Conservation (phyloP, 2,329 filamentous ascomycete species). For the Ustulina deusta region DNA sequence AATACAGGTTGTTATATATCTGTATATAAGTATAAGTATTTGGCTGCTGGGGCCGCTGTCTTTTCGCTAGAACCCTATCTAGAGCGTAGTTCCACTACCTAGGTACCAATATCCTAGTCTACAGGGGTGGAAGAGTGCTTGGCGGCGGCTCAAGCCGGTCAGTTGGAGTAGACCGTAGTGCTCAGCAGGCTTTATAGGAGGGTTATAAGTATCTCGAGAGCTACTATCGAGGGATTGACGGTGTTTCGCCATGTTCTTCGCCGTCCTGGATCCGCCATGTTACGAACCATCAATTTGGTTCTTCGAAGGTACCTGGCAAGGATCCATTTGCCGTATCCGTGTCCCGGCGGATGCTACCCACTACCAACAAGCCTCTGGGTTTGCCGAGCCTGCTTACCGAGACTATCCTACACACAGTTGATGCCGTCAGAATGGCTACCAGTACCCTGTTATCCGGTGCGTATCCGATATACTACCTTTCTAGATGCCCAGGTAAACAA, state of each 20-base stretch:
- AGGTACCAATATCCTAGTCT: too few relatives aligned
- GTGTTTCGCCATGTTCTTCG: neutral
- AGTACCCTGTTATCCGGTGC: neutral
- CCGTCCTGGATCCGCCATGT: neutral
- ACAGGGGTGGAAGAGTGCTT: too few relatives aligned
- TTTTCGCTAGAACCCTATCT: too few relatives aligned
- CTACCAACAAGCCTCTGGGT: slow-evolving; percentile 3
- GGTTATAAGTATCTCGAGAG: neutral
- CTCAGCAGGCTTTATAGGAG: too few relatives aligned
- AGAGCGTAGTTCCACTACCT: too few relatives aligned
- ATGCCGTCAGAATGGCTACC: neutral
- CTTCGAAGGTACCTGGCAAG: neutral
- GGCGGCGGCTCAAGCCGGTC: too few relatives aligned
- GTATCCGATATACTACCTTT: neutral
- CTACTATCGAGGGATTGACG: neutral
- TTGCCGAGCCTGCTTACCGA: slow-evolving; percentile 34
- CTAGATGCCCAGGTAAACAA: neutral
- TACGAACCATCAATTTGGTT: neutral
- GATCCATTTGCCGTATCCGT: slow-evolving; percentile 28
- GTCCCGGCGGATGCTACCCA: slow-evolving; percentile 24
- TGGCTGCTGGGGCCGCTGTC: too few relatives aligned
- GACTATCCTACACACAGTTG: slow-evolving; percentile 1
- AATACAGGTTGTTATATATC: too few relatives aligned
- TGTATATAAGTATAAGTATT: too few relatives aligned
- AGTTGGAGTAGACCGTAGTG: neutral